phyloP scores from a whole-genome alignment of 2,329 filamentous ascomycete genomes.

The Cladosporium sp. region DNA sequence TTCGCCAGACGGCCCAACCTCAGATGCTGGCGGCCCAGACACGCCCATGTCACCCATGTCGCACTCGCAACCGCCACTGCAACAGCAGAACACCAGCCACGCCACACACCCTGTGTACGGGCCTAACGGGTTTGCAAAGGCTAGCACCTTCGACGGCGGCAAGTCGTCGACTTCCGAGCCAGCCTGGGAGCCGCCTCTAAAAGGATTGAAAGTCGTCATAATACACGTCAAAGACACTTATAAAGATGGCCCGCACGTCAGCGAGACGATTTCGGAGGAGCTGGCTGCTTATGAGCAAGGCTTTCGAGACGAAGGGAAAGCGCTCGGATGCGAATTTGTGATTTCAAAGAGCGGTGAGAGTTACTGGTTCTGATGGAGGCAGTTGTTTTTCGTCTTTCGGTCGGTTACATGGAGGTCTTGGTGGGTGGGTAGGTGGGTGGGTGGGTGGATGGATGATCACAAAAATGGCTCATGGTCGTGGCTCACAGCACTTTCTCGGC shows the following conservation, averaged over 20 bases:
- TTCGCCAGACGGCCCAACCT: neutral
- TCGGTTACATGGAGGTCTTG: neutral
- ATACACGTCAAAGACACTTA: slow-evolving; percentile 93
- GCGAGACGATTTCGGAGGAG: slow-evolving; percentile 66
- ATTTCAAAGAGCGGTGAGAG: slow-evolving; percentile 64
- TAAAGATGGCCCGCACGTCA: slow-evolving; percentile 62
- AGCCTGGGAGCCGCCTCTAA: slow-evolving; percentile 47
- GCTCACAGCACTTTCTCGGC: neutral
- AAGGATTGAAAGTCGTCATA: slow-evolving; percentile 74
- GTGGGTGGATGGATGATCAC: neutral
- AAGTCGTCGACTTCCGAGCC: neutral
- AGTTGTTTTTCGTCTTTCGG: neutral
- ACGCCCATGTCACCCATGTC: slow-evolving; percentile 20
- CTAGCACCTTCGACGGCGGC: slow-evolving; percentile 3
- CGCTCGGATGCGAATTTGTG: slow-evolving; percentile 75
- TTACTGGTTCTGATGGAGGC: slow-evolving; percentile 41
- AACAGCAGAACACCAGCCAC: slow-evolving; percentile 1
- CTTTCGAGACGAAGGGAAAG: slow-evolving; percentile 45
- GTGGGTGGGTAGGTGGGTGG: neutral
- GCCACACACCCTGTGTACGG: neutral
- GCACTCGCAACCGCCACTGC: slow-evolving; percentile 5
- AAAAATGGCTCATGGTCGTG: neutral
- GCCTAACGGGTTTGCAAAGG: slow-evolving; percentile 1
- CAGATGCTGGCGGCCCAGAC: slow-evolving; percentile 17
- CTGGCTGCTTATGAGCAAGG: slow-evolving; percentile 58